Base-by-base conservation (phyloP, 2,329 filamentous ascomycete genomes). In the Penicillium sumatraense region DNA sequence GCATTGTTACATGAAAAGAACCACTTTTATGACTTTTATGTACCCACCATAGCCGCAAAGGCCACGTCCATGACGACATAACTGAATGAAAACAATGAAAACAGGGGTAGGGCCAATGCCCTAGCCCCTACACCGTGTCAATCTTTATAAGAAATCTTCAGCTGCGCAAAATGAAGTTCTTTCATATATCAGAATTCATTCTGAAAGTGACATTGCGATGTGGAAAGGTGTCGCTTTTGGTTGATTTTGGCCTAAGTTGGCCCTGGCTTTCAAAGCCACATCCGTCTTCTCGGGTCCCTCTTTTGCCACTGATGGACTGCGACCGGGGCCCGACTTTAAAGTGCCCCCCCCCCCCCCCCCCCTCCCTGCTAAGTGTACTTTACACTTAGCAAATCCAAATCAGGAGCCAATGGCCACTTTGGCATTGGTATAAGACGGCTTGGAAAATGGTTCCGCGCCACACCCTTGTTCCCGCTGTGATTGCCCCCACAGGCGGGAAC, bases 71-170 rank as follows among this genome's bases (percentile, higher is more conserved):
- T 48, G 56, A 58, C 45, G 51, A 38, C 49, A 58, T 55, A 33
- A 8, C 16, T 21, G 50, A 26, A 5, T 29, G 14, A 54, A 58
- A 56, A 57, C 53, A 54, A 5, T 24, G 35, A 21, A 1, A 18
- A 36, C 18, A n/a, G 14, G 9, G 27, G 31, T 60, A 59, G 58
- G 58, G 56, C 58, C 57, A 18, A 46, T 51, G 56, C 58, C 58
- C 58, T 57, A 53, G 53, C 49, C 44, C 49, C 20, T 51, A 45
- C 41, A 41, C 31, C 21, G 35, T 16, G 38, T 36, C 13, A 36
- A 33, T n/a, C 26, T 20, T n/a, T 59, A 48, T 49, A 60, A 58
- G 31, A 46, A 51, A 23, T 24, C 23, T 24, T 29, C 26, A 18
- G 13, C 9, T 8, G 16, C 13, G n/a, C n/a, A n/a, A n/a, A n/a